Evolutionary conservation across 2,329 filamentous ascomycete species (phyloP).

Genomic region (Paramyrothecium sp.): DNA sequence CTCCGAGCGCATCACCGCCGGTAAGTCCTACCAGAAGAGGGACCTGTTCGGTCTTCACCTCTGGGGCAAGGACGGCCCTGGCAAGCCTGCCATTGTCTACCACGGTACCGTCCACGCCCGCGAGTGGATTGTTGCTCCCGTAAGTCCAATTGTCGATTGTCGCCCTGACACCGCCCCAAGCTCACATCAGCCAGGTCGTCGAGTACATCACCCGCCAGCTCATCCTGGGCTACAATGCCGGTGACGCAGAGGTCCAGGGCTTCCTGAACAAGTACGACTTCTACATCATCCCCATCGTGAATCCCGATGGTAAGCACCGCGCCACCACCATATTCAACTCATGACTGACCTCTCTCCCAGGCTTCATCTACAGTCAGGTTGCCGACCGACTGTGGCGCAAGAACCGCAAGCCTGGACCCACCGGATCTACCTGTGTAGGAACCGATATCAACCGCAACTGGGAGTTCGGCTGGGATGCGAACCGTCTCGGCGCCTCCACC

Average conservation of each 20-base stretch:
- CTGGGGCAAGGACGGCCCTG: constrained; percentile 40
- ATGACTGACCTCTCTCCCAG: constrained; percentile 12
- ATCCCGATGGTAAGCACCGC: constrained; percentile 50
- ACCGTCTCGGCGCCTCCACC: constrained; percentile 41
- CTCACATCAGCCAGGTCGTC: constrained; percentile 26
- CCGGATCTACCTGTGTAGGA: constrained; percentile 40
- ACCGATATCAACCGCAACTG: constrained; percentile 55
- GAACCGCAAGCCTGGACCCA: constrained; percentile 40
- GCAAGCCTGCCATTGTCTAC: constrained; percentile 47
- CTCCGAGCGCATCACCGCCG: constrained; percentile 43
- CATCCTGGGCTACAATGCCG: constrained; percentile 40
- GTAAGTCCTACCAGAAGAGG: constrained; percentile 42
- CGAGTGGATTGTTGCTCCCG: constrained; percentile 53
- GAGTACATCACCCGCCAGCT: constrained; percentile 54
- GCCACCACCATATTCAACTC: background rate
- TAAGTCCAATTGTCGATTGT: constrained; percentile 44
- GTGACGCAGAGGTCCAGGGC: constrained; percentile 31
- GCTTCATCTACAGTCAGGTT: constrained; percentile 45
- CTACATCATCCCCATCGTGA: constrained; percentile 62
- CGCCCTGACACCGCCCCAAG: no score
- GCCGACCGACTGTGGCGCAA: constrained; percentile 51
- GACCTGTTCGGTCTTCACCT: constrained; percentile 58
- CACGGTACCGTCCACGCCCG: constrained; percentile 53
- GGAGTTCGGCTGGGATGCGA: constrained; percentile 46
- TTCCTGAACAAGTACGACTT: constrained; percentile 64